These are phyloP conservation scores for Dioscorea alata DNA, from an alignment of 106 monocot species.

Conservation along the genomic window DNA sequence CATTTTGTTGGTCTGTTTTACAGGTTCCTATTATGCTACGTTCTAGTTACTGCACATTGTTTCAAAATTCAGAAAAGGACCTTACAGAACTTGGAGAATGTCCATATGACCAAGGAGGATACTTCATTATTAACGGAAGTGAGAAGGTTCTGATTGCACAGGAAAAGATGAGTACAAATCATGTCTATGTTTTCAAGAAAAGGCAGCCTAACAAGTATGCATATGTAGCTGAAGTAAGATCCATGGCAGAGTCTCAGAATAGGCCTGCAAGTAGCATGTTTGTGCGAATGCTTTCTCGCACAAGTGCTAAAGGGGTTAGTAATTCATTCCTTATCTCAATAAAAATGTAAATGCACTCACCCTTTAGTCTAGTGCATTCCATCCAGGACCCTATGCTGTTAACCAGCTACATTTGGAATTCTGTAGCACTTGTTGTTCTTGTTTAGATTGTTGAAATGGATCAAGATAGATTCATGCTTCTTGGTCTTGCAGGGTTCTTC, in stretches of 20 bases:
- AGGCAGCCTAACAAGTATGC: slow-evolving; percentile 97
- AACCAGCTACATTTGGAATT: too few relatives aligned
- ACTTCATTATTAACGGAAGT: slow-evolving; percentile 95
- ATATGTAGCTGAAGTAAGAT: slow-evolving; percentile 92
- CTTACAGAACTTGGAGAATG: slow-evolving; percentile 93
- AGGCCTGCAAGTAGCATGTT: slow-evolving; percentile 99
- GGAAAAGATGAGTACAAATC: slow-evolving; percentile 99
- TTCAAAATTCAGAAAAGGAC: slow-evolving; percentile 91
- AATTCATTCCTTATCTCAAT: too few relatives aligned
- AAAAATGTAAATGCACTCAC: too few relatives aligned
- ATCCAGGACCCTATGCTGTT: too few relatives aligned
- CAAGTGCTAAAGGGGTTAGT: slow-evolving; percentile 95
- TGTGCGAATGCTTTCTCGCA: slow-evolving; percentile 92
- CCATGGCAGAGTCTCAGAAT: slow-evolving; percentile 95
- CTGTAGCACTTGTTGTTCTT: neutral
- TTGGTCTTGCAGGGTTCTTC: slow-evolving; percentile 65
- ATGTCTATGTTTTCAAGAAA: slow-evolving; percentile 99
- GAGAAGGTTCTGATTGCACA: slow-evolving; percentile 98
- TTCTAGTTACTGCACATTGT: slow-evolving; percentile 92
- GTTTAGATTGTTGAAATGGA: neutral
- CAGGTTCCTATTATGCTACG: slow-evolving; percentile 94
- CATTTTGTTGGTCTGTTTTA: neutral
- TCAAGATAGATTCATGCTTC: neutral
- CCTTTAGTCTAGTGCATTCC: too few relatives aligned
- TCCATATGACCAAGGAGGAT: slow-evolving; percentile 96